Percentiles rank a stretch among this genome's conserved stretches.
Conservation (phyloP, 1,284 basidiomycete genomes). For the Apiotrichum sp. region DNA sequence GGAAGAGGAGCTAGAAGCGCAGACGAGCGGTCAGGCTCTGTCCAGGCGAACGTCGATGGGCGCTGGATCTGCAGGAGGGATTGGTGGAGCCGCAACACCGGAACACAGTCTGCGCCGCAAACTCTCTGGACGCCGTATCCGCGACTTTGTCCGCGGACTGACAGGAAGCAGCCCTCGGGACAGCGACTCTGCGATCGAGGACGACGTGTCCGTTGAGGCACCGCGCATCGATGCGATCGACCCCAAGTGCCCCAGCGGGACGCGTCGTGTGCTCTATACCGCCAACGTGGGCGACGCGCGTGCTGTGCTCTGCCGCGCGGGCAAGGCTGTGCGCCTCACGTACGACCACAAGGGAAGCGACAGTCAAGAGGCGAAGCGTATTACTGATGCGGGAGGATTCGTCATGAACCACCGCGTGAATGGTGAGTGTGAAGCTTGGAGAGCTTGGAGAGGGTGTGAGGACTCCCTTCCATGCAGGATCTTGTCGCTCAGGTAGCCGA, state of each 20-base stretch:
- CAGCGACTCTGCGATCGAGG: constrained; percentile 25
- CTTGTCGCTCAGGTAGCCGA: too few species aligned
- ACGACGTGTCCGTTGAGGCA: constrained; percentile 28
- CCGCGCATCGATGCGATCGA: constrained; percentile 42
- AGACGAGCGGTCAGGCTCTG: constrained; percentile 18
- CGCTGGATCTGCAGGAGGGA: constrained; percentile 19
- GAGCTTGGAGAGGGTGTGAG: too few species aligned
- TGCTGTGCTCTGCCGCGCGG: constrained; percentile 58
- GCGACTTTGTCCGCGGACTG: constrained; percentile 44
- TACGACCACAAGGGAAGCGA: constrained; percentile 99
- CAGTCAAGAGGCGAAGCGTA: constrained; percentile 92
- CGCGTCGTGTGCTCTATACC: constrained; percentile 79
- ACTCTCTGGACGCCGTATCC: constrained; percentile 37
- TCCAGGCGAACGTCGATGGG: constrained; percentile 29
- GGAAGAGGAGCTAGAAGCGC: constrained; percentile 44
- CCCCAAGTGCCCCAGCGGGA: constrained; percentile 25
- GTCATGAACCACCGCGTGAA: constrained; percentile 98
- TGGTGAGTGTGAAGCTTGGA: constrained; percentile 46
- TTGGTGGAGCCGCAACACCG: constrained; percentile 23
- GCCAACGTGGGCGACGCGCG: constrained; percentile 78
- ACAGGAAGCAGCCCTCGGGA: constrained; percentile 22
- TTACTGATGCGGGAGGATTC: constrained; percentile 95
- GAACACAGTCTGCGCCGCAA: constrained; percentile 24
- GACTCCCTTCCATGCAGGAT: too few species aligned
- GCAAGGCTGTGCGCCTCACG: constrained; percentile 85